phyloP scores from a whole-genome alignment of 495 filamentous ascomycete genomes.

The Penicillium cinerascens region DNA sequence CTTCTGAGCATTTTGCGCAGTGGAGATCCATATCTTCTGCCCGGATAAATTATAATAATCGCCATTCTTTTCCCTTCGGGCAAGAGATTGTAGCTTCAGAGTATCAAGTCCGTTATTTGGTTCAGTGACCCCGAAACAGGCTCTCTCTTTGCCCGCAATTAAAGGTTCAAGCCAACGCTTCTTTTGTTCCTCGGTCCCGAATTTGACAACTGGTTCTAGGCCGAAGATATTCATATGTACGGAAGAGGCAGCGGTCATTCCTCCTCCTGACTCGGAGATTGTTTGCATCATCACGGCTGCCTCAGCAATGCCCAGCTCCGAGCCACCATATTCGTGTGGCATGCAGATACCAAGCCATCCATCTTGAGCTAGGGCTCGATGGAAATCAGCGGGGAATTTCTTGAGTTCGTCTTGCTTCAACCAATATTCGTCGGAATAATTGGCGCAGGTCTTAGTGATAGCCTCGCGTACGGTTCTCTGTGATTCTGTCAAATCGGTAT shows the following conservation, averaged over 20 bases:
- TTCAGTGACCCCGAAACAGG: slow-evolving; percentile 66
- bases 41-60: slow-evolving; percentile 60
- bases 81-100: slow-evolving; percentile 58
- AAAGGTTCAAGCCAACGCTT: slow-evolving; percentile 58
- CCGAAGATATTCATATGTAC: slow-evolving; percentile 76
- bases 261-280: slow-evolving; percentile 69
- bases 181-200: slow-evolving; percentile 57
- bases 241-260: slow-evolving; percentile 70
- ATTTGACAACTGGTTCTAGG: slow-evolving; percentile 68
- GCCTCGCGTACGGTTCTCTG: slow-evolving; percentile 68
- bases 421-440: slow-evolving; percentile 63
- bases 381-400: slow-evolving; percentile 47
- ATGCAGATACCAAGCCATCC: slow-evolving; percentile 78
- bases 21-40: slow-evolving; percentile 81
- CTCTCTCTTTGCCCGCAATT: slow-evolving; percentile 53
- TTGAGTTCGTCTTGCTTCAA: slow-evolving; percentile 6
- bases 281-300: slow-evolving; percentile 82
- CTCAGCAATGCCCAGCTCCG: slow-evolving; percentile 60
- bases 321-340: slow-evolving; percentile 64
- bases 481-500: slow-evolving; percentile 15
- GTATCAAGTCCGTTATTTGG: slow-evolving; percentile 72
- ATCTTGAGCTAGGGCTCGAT: slow-evolving; percentile 63
- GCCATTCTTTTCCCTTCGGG: slow-evolving; percentile 29
- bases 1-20: slow-evolving; percentile 66
- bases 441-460: slow-evolving; percentile 60